Conservation (phyloP, 805 yeast genomes). For the Lachancea thermotolerans region DNA sequence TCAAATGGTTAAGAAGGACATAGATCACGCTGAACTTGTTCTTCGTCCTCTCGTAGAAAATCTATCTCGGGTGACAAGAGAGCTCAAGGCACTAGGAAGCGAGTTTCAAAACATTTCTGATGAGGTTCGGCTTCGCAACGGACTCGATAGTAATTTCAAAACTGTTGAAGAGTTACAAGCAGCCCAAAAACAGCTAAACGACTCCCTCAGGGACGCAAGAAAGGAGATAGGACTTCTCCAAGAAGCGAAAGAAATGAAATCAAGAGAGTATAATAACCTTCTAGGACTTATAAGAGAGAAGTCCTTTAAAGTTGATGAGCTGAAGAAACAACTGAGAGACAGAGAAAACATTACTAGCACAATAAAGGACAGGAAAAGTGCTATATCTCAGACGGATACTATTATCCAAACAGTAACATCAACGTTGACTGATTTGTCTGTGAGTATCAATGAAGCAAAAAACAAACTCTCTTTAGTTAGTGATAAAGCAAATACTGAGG, state of each 20-base stretch:
- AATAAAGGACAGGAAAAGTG: slow-evolving; percentile 9
- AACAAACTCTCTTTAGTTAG: neutral
- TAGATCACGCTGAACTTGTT: slow-evolving; percentile 15
- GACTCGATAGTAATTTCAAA: slow-evolving; percentile 16
- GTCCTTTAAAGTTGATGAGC: slow-evolving; percentile 14
- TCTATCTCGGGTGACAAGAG: slow-evolving; percentile 22
- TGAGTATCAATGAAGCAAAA: slow-evolving; percentile 1
- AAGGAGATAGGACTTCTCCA: slow-evolving; percentile 21
- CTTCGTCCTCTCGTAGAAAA: slow-evolving; percentile 28
- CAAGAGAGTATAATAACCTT: slow-evolving; percentile 17
- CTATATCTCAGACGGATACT: slow-evolving; percentile 10
- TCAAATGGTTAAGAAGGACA: slow-evolving; percentile 13
- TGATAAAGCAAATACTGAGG: neutral
- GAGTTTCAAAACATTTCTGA: slow-evolving; percentile 21
- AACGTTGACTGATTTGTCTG: slow-evolving; percentile 6
- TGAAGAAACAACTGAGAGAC: slow-evolving; percentile 18
- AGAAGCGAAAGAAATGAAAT: slow-evolving; percentile 19
- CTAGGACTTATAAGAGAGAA: slow-evolving; percentile 20
- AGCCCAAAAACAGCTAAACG: slow-evolving; percentile 18
- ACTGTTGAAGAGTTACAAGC: slow-evolving; percentile 25
- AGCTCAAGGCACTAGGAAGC: slow-evolving; percentile 15
- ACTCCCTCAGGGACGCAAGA: slow-evolving; percentile 18
- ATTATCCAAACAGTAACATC: slow-evolving; percentile 8
- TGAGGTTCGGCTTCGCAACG: slow-evolving; percentile 21
- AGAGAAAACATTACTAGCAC: slow-evolving; percentile 13